Base-by-base conservation (phyloP, 2,329 filamentous ascomycete species). In the Paramyrothecium roridum region DNA sequence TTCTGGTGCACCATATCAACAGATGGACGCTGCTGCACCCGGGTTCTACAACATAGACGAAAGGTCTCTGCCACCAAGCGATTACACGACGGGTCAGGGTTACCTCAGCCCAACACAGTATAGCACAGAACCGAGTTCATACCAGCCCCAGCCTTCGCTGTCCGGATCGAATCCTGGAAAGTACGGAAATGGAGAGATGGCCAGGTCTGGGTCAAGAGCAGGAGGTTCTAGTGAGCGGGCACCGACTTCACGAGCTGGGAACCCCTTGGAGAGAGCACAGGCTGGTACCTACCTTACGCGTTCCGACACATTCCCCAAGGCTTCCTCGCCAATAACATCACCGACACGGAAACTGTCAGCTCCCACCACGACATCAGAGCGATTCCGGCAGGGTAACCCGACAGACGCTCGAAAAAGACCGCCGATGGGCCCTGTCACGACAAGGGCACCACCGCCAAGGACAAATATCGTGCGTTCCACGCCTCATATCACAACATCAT, bases 291-390 rank as follows among this genome's bases (percentile, higher is more conserved):
- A 70, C 16, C 69, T 72, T 17, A 76, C 70, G 57, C 76, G 81
- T 13, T 76, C 82, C 37, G 80, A 80, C 34, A 84, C 82, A 0
- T 84, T 83, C 48, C 80, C 81, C 1, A 75, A 74, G 23, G 62
- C 73, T 2, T 73, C 61, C 23, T 66, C 73, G 2, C 60, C 68
- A 7, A 57, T 62, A 7, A 77, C 78, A 21, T 59, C 70, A 8
- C 76, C 76, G 2, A 54, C 67, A 20, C 73, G 80, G 33, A 75
- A 74, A 2, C 77, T 80, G 1, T 82, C 81, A 0, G 80, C 76
- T 1, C 77, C 81, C 3, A 75, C 75, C 3, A 61, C 70, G 2
- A 75, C 74, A 21, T 70, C 74, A 1, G 74, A 78, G 52, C 69
- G 68, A n/a, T 56, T 64, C 21, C 69, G 67, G 48, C 53, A 56